Percentiles rank a stretch among this genome's conserved stretches.
These are phyloP conservation scores for Chrysoporthe cubensis DNA, from an alignment of 2,329 filamentous ascomycete genomes.

Conservation along the genomic window DNA sequence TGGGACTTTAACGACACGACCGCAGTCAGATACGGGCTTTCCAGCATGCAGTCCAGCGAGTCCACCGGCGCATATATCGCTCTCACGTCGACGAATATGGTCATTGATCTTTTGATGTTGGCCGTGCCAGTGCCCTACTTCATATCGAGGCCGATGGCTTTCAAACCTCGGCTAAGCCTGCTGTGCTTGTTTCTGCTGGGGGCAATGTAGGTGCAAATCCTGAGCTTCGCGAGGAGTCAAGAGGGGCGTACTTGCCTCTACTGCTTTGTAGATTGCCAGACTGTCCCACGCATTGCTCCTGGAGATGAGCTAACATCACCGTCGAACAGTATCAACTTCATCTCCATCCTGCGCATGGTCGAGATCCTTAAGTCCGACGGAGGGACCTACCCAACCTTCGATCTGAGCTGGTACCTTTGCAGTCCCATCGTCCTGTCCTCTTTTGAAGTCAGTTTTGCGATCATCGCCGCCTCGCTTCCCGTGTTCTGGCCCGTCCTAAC, in stretches of 20 bases:
- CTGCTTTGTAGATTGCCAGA: background rate
- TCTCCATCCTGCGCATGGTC: conserved; percentile 39
- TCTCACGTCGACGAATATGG: conserved; percentile 38
- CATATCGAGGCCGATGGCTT: conserved; percentile 32
- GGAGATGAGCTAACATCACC: background rate
- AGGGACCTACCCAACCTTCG: conserved; percentile 39
- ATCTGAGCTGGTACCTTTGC: conserved; percentile 43
- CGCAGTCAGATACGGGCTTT: conserved; percentile 36
- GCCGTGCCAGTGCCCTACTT: conserved; percentile 39
- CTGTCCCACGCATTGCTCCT: background rate
- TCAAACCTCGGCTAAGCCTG: conserved; percentile 38
- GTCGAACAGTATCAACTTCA: conserved; percentile 35
- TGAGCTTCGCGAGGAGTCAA: background rate
- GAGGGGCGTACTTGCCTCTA: background rate
- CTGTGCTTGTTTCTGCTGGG: conserved; percentile 38
- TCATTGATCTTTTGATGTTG: conserved; percentile 38
- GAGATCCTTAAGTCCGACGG: conserved; percentile 37
- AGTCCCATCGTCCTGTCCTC: conserved; percentile 39
- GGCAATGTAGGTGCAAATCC: conserved; percentile 34
- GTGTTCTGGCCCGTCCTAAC: conserved; percentile 32
- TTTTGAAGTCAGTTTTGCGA: conserved; percentile 38
- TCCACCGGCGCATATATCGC: conserved; percentile 36
- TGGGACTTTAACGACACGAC: conserved; percentile 32
- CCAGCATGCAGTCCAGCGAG: conserved; percentile 33
- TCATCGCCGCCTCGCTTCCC: conserved; percentile 17